Conservation (phyloP, 192 early-diverging fungal species). For the Linnemannia hyalina region DNA sequence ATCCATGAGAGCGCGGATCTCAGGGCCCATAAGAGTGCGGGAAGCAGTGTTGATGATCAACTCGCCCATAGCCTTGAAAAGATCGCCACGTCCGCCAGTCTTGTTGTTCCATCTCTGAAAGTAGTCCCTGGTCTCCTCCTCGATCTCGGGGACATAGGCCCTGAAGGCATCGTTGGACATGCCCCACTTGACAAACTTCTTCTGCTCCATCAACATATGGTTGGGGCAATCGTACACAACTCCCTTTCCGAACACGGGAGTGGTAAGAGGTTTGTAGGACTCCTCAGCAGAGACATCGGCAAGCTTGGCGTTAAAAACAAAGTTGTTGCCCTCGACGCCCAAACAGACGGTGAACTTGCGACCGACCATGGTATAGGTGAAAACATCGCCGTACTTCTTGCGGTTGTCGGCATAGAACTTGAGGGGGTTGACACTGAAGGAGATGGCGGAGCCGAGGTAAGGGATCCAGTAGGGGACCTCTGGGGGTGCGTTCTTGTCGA, state of each 20-base stretch:
- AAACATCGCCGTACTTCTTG: slow-evolving; percentile 89
- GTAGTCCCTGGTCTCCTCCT: slow-evolving; percentile 85
- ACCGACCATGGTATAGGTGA: slow-evolving; percentile 95
- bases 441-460: slow-evolving; percentile 88
- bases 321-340: slow-evolving; percentile 94
- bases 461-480: slow-evolving; percentile 85
- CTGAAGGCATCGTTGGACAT: slow-evolving; percentile 90
- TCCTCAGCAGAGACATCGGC: slow-evolving; percentile 90
- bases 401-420: slow-evolving; percentile 88
- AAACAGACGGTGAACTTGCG: slow-evolving; percentile 90
- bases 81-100: slow-evolving; percentile 69
- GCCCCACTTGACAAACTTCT: slow-evolving; percentile 97
- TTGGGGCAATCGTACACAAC: slow-evolving; percentile 98
- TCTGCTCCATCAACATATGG: slow-evolving; percentile 97
- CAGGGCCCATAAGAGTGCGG: slow-evolving; percentile 93
- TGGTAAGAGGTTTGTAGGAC: slow-evolving; percentile 93
- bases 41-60: slow-evolving; percentile 96
- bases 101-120: slow-evolving; percentile 75
- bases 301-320: slow-evolving; percentile 94
- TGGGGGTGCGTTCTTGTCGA: slow-evolving; percentile 73
- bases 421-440: slow-evolving; percentile 92
- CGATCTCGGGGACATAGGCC: slow-evolving; percentile 89
- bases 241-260: slow-evolving; percentile 93
- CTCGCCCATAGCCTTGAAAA: slow-evolving; percentile 87
- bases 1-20: slow-evolving; percentile 89